Evolutionary conservation across 2,329 filamentous ascomycete species (phyloP).

Genomic region (Penicillium sp.): DNA sequence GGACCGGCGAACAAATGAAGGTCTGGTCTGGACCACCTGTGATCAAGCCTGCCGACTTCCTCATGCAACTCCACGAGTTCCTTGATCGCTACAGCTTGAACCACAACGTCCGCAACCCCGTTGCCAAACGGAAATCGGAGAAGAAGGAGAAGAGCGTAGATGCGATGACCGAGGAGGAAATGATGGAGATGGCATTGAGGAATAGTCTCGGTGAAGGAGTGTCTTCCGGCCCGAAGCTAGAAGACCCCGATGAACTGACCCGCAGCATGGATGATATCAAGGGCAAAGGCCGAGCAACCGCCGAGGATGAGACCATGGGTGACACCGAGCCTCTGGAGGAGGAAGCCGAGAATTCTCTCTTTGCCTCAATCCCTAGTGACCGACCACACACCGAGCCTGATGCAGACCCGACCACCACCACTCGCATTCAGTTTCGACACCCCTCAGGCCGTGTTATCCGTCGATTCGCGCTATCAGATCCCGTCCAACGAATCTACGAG

Average conservation of each 20-base stretch:
- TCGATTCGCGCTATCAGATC: conserved; percentile 73
- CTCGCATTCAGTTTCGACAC: conserved; percentile 89
- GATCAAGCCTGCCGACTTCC: conserved; percentile 72
- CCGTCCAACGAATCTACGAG: conserved; percentile 82
- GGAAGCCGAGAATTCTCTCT: conserved; percentile 47
- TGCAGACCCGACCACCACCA: conserved; percentile 66
- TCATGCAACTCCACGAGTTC: conserved; percentile 90
- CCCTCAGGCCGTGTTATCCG: conserved; percentile 80
- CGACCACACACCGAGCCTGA: conserved; percentile 76
- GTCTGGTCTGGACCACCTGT: conserved; percentile 86
- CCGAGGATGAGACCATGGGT: conserved; percentile 38
- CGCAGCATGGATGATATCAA: conserved; percentile 55
- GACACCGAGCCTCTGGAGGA: conserved; percentile 38
- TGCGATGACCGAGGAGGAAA: conserved; percentile 93
- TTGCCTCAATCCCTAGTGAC: conserved; percentile 68
- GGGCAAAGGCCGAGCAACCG: conserved; percentile 50
- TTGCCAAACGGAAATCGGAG: conserved; percentile 73
- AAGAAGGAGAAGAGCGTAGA: conserved; percentile 71
- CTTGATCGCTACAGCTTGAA: conserved; percentile 94
- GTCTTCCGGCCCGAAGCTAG: conserved; percentile 51
- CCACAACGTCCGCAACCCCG: conserved; percentile 85
- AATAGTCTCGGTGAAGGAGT: conserved; percentile 69
- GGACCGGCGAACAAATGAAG: conserved; percentile 96
- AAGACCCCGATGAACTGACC: conserved; percentile 86
- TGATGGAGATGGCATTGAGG: conserved; percentile 88